Base-by-base conservation (phyloP, 345 rosid genomes). In the Raphanus raphanistrum region DNA sequence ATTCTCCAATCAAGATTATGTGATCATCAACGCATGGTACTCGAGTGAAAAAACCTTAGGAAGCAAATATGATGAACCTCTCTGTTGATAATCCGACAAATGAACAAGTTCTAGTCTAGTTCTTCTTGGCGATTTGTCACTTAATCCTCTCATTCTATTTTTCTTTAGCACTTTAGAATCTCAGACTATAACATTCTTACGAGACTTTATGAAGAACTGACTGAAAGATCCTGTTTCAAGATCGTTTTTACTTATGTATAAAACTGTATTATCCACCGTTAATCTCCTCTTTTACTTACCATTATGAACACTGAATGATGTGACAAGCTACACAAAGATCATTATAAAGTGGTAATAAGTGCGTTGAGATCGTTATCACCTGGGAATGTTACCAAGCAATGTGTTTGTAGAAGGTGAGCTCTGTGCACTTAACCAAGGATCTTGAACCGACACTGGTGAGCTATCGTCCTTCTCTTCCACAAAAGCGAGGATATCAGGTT, bases 331-430 rank as follows among this genome's bases (percentile, higher is more conserved):
- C 63, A 62, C 45, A 63, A 35, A 41, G 13, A 28, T 13, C 78
- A 68, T 48, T 21, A 73, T 5, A 2, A 69, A 33, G 65, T 72
- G 68, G 57, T 72, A 64, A 72, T 17, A 63, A 13, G 21, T 45
- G 65, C 50, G 32, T 13, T 61, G 8, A 65, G 29, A 45, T 67
- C 57, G 27, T 66, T 41, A 65, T 88, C 82, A 86, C 66, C 76
- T 90, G 21, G 82, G 84, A 74, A 77, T 82, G 63, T 85, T 87
- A 61, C 86, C 89, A 52, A 91, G 76, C 81, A 94, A 82, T 84
- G 91, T 88, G 81, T 84, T 90, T 52, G 93, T 59, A 13, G 95
- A 88, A 76, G 97, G 95, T 17, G 98, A 92, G 87, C 97, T 94
- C 28, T 88, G 89, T 54, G 84, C 93, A 71, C 98, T 94, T 66